Evolutionary conservation across 257 asterid genomes (phyloP).

Genomic region (Petunia axillaris): DNA sequence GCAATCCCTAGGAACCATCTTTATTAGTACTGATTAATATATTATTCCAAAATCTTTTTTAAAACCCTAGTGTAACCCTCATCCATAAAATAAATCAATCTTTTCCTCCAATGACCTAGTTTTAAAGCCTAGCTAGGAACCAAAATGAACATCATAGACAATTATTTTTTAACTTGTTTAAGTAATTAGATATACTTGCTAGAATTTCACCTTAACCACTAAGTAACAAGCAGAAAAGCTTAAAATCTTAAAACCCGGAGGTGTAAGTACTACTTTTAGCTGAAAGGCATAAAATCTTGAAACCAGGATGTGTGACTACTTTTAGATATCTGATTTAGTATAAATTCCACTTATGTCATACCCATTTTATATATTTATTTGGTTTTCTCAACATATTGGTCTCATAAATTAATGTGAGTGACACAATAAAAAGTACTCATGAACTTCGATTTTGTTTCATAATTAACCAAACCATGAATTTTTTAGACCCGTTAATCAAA

Average conservation of each 20-base stretch:
- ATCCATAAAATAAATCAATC: not conserved
- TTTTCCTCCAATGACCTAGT: not conserved
- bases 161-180: not conserved
- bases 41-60: not conserved
- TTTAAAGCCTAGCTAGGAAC: slow-evolving; percentile 14
- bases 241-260: not conserved
- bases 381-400: not conserved
- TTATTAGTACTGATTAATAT: not conserved
- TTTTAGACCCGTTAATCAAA: too few species aligned
- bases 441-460: too few species aligned
- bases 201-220: not conserved
- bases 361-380: not conserved
- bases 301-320: not conserved
- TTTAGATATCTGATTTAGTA: not conserved
- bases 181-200: not conserved
- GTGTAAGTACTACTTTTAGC: not conserved
- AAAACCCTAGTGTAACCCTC: not conserved
- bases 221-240: not conserved
- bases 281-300: slow-evolving; percentile 4
- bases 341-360: not conserved
- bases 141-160: slow-evolving; percentile 10
- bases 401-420: too few species aligned
- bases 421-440: not conserved
- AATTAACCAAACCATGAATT: not conserved
- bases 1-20: slow-evolving; percentile 31